Percentiles rank a stretch among this genome's conserved stretches.
Conservation (phyloP, 352 stramenopile genomes). For the Phytophthora crassamura region DNA sequence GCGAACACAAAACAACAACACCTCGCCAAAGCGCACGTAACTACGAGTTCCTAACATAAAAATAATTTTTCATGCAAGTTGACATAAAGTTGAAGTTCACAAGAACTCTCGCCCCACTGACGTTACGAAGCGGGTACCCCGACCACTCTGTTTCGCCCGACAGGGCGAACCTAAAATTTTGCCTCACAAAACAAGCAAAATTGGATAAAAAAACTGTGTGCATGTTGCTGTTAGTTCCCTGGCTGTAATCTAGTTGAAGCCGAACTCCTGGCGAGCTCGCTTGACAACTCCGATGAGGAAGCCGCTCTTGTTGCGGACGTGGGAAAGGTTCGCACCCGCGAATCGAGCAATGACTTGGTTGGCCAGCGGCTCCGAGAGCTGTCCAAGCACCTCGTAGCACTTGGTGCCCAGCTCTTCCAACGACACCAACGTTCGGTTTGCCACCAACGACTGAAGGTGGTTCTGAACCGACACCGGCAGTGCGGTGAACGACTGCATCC, state of each 20-base stretch:
- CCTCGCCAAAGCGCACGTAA: too few relatives aligned
- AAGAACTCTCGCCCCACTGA: too few relatives aligned
- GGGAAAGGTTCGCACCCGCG: constrained; percentile 69
- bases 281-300: constrained; percentile 88
- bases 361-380: constrained; percentile 74
- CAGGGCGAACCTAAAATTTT: constrained; percentile 70
- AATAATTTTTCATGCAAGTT: too few relatives aligned
- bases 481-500: constrained; percentile 37
- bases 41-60: too few relatives aligned
- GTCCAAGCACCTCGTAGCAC: constrained; percentile 82
- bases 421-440: constrained; percentile 57
- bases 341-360: constrained; percentile 83
- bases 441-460: constrained; percentile 68
- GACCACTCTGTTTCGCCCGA: too few relatives aligned
- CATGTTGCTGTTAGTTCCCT: constrained; percentile 7
- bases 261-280: constrained; percentile 79
- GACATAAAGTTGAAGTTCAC: too few relatives aligned
- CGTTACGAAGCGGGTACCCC: too few relatives aligned
- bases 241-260: constrained; percentile 51
- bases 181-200: too few relatives aligned
- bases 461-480: constrained; percentile 74
- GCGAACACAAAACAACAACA: too few relatives aligned
- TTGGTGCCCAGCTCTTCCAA: constrained; percentile 82
- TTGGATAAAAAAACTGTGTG: background rate
- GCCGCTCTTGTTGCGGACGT: constrained; percentile 80